Conservation (phyloP, 2,329 filamentous ascomycete species). For the Tolypocladium guangdongense region DNA sequence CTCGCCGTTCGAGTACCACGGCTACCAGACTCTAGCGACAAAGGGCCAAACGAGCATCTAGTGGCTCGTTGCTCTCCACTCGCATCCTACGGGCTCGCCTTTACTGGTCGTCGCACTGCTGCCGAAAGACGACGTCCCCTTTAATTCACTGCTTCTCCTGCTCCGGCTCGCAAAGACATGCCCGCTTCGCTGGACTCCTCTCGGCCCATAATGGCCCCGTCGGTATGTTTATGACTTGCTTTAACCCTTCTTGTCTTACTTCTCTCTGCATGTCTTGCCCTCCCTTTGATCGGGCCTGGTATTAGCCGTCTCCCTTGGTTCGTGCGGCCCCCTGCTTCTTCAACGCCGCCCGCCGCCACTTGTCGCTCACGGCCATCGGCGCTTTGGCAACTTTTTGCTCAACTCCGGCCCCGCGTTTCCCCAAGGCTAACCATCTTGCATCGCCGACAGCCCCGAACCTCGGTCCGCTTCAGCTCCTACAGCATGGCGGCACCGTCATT, state of each 20-base stretch:
- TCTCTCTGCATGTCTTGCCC: conserved; percentile 3
- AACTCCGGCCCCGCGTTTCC: neutral
- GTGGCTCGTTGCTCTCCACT: neutral
- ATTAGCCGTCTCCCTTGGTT: conserved; percentile 3
- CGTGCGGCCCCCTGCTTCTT: neutral
- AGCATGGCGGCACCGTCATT: conserved; percentile 49
- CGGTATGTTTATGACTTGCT: conserved; percentile 34
- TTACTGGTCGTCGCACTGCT: neutral
- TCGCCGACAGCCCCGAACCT: conserved; percentile 35
- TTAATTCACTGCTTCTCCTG: neutral
- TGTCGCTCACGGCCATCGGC: neutral
- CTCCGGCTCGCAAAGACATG: conserved; percentile 26
- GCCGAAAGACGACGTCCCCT: neutral
- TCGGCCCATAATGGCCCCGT: conserved; percentile 52
- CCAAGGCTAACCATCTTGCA: conserved; percentile 6
- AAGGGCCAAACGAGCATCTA: neutral
- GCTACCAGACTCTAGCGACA: neutral
- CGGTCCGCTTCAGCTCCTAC: conserved; percentile 48
- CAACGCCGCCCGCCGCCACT: neutral
- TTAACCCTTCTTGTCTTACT: neutral
- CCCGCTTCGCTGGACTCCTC: conserved; percentile 48
- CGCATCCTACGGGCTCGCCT: neutral
- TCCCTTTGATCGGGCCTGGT: conserved; percentile 1
- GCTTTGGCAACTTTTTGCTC: neutral
- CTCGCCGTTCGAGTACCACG: neutral